Base-by-base conservation (phyloP, 2,329 filamentous ascomycete genomes). In the Aspergillus novofumigatus region DNA sequence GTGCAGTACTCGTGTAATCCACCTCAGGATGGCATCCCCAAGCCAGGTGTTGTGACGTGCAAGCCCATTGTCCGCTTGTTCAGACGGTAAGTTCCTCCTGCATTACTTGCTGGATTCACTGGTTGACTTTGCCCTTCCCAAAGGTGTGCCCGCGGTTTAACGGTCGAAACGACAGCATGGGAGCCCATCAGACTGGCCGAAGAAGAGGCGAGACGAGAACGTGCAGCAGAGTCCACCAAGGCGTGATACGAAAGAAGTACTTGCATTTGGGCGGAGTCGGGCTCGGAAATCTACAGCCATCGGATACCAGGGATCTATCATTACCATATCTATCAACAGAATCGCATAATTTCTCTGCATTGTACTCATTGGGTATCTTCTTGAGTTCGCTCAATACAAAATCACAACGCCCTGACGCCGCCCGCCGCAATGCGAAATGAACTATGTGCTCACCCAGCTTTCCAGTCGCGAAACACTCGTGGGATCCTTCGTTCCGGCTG, bases 1-100 rank as follows among this genome's bases (percentile, higher is more conserved):
- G 73, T 83, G 49, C 85, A 88, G 72, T 87, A 86, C 67, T 80
- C 80, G 26, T 88, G 86, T 71, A 79, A 84, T 66, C 72, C 84
- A 9, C 74, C 79, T 8, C 70, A 75, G 38, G 73, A 77, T 52
- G 70, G 68, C 48, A 72, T 77, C 35, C 74, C 72, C 20, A 67
- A 69, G 52, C 74, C 77, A 3, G 71, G 75, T 2, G 71, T 82
- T 26, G 69, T 82, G n/a, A 69, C 69, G 4, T 87, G 85, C 65
- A 74, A 80, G 67, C 81, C 82, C n/a, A 72, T 87, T 28, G 76
- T 85, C 65, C 72, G 84, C 67, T 70, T 85, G 52, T 84, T 86
- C 69, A 74, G 85, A 67, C 76, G 75, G 85, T 87, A 70, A 72
- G 81, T 28, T n/a, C 14, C 3, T 32, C 26, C 32, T 26, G 53